Conservation (phyloP, 2,329 filamentous ascomycete genomes). For the Calonectria naviculata region DNA sequence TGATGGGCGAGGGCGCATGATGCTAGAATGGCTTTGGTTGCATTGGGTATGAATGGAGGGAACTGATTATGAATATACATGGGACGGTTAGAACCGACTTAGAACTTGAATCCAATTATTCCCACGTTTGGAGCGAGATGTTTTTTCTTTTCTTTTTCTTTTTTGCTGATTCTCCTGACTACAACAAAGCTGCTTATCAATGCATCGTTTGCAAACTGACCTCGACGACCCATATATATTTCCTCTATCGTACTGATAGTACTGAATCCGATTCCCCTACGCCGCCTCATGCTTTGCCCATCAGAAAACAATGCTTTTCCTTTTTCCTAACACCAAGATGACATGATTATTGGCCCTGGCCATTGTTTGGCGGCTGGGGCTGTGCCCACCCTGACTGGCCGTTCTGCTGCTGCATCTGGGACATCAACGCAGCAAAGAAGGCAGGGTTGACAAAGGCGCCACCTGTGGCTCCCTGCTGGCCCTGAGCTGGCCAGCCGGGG, state of each 20-base stretch:
- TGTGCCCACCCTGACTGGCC: slow-evolving; percentile 43
- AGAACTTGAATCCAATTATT: neutral
- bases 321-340: neutral
- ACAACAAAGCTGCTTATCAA: neutral
- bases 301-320: slow-evolving; percentile 10
- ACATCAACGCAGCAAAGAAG: slow-evolving; percentile 63
- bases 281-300: slow-evolving; percentile 25
- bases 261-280: slow-evolving; percentile 27
- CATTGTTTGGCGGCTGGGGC: slow-evolving; percentile 43
- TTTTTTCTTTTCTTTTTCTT: too few species aligned
- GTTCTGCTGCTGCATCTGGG: slow-evolving; percentile 53
- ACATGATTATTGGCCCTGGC: slow-evolving; percentile 37
- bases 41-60: neutral
- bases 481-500: slow-evolving; percentile 47
- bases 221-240: neutral
- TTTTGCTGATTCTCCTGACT: neutral
- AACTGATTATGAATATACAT: neutral
- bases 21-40: neutral
- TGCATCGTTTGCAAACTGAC: neutral
- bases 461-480: slow-evolving; percentile 44
- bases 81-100: neutral
- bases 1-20: slow-evolving; percentile 1
- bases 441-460: slow-evolving; percentile 67
- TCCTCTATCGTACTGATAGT: slow-evolving; percentile 37
- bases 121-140: neutral